These are phyloP conservation scores for Grosmannia clavigera DNA, from an alignment of 2,329 filamentous ascomycete genomes.

Conservation along the genomic window DNA sequence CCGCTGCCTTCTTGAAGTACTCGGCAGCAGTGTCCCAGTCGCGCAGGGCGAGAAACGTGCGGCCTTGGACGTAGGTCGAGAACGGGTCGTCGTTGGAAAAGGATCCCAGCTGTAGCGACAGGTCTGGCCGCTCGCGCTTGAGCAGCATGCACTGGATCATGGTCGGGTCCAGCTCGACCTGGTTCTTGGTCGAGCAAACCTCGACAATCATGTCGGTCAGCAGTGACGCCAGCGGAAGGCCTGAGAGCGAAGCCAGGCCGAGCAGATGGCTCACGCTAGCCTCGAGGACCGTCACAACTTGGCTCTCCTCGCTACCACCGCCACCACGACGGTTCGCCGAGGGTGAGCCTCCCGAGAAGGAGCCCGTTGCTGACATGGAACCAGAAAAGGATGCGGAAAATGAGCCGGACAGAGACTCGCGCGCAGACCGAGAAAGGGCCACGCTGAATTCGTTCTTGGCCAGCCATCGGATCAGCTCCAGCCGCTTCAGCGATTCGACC, in stretches of 20 bases:
- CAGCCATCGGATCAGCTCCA: slow-evolving; percentile 64
- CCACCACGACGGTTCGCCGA: slow-evolving; percentile 23
- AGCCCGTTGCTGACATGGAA: slow-evolving; percentile 7
- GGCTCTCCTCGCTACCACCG: slow-evolving; percentile 21
- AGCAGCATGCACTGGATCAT: slow-evolving; percentile 51
- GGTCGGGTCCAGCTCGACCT: slow-evolving; percentile 49
- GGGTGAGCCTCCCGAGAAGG: slow-evolving; percentile 14
- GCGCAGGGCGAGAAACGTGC: slow-evolving; percentile 60
- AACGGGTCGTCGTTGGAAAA: slow-evolving; percentile 47
- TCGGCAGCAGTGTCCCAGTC: slow-evolving; percentile 62
- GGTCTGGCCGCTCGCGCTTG: slow-evolving; percentile 45
- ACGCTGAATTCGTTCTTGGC: slow-evolving; percentile 44
- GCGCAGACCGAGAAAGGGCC: slow-evolving; percentile 20
- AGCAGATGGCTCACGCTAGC: slow-evolving; percentile 51
- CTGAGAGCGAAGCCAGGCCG: slow-evolving; percentile 43
- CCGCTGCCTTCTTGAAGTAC: slow-evolving; percentile 72
- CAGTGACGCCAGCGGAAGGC: slow-evolving; percentile 41
- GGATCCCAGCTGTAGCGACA: slow-evolving; percentile 43
- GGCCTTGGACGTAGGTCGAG: slow-evolving; percentile 73
- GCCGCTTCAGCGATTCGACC: slow-evolving; percentile 56
- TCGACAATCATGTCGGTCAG: slow-evolving; percentile 57
- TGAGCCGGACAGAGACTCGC: slow-evolving; percentile 14
- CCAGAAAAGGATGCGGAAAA: slow-evolving; percentile 5
- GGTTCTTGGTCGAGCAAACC: slow-evolving; percentile 50
- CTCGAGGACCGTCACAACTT: slow-evolving; percentile 45